A percentile compares a stretch with the other conserved stretches of the same genome.
These are phyloP conservation scores for Ricinus communis DNA, from an alignment of 345 rosid genomes.

Conservation along the genomic window DNA sequence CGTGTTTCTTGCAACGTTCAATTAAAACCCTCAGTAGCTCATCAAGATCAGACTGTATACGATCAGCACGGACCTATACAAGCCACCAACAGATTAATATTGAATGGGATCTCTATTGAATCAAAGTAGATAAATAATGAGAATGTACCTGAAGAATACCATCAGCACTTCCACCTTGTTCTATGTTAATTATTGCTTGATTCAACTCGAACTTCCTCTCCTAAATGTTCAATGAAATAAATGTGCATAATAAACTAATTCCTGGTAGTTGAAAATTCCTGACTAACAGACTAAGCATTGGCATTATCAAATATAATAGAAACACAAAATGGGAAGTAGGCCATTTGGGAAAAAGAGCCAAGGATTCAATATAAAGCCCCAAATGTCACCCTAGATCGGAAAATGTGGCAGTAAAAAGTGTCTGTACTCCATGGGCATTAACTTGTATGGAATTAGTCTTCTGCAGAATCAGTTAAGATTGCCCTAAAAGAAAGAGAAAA, in stretches of 20 bases:
- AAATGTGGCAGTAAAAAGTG: neutral
- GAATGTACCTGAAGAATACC: constrained; percentile 87
- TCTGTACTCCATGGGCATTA: neutral
- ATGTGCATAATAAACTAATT: neutral
- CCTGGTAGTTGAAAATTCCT: neutral
- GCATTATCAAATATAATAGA: neutral
- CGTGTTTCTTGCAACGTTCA: constrained; percentile 85
- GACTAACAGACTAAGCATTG: neutral
- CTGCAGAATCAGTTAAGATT: neutral
- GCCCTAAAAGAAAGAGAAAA: too few species aligned
- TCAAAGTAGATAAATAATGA: constrained; percentile 12
- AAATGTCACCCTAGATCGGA: neutral
- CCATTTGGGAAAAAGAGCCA: neutral
- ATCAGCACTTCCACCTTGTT: constrained; percentile 92
- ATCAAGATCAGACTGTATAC: constrained; percentile 92
- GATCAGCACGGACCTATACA: constrained; percentile 90
- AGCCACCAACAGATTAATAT: constrained; percentile 21
- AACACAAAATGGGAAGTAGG: neutral
- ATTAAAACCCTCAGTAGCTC: constrained; percentile 76
- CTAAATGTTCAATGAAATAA: constrained; percentile 31
- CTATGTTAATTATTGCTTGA: constrained; percentile 86
- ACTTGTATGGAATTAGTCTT: neutral
- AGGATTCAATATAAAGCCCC: neutral
- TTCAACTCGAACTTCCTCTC: constrained; percentile 79
- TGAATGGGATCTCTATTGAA: constrained; percentile 15